phyloP scores from a whole-genome alignment of 2,329 filamentous ascomycete species.

The Coniella lustricola region DNA sequence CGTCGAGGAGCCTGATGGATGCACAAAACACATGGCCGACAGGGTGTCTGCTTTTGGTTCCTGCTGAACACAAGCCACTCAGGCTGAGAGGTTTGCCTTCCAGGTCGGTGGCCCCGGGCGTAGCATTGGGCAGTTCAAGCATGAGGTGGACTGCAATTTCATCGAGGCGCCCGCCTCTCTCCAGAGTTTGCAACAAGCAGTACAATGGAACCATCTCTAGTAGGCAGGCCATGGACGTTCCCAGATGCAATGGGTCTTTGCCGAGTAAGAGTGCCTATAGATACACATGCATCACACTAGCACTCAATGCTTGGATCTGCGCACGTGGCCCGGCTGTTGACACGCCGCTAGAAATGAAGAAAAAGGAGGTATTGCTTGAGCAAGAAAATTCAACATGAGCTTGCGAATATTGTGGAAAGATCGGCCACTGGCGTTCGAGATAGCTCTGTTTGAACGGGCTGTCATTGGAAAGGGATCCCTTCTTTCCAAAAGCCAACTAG shows the following conservation, averaged over 20 bases:
- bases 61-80: not conserved
- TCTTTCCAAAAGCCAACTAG: conserved; percentile 3
- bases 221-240: not conserved
- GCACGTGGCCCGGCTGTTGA: too few relatives aligned
- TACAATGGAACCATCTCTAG: too few relatives aligned
- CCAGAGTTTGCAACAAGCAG: not conserved
- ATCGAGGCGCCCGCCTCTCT: not conserved
- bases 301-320: too few relatives aligned
- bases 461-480: not conserved
- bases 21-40: conserved; percentile 14
- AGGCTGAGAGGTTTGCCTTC: not conserved
- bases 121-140: not conserved
- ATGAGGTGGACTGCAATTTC: not conserved
- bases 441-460: not conserved
- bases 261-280: too few relatives aligned
- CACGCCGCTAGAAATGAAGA: too few relatives aligned
- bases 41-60: not conserved
- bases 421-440: not conserved
- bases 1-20: conserved; percentile 1
- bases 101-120: not conserved
- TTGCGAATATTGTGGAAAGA: not conserved
- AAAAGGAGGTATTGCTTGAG: not conserved
- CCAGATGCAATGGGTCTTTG: too few relatives aligned
- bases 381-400: not conserved
- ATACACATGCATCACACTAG: too few relatives aligned